Evolutionary conservation across 2,329 filamentous ascomycete species (phyloP).

Genomic region (Fusarium mangiferae): DNA sequence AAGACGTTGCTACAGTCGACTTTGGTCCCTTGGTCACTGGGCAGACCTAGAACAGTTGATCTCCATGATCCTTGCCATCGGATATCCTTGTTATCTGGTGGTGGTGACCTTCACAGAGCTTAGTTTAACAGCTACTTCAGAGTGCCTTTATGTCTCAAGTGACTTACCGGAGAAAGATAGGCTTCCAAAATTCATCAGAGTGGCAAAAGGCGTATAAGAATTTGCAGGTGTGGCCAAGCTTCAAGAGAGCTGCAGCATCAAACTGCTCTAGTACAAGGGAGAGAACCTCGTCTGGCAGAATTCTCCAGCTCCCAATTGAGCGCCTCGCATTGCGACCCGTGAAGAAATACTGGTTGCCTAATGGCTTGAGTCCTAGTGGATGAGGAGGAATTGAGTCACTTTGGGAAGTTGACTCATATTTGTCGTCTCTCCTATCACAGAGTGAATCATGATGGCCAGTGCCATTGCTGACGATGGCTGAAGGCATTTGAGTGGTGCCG

Average conservation of each 20-base stretch:
- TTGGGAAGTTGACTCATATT: slow-evolving; percentile 41
- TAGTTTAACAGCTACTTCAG: slow-evolving; percentile 28
- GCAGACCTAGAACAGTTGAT: slow-evolving; percentile 75
- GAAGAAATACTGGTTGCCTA: slow-evolving; percentile 82
- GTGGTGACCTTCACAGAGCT: slow-evolving; percentile 41
- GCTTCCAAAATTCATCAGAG: slow-evolving; percentile 89
- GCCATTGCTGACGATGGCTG: slow-evolving; percentile 18
- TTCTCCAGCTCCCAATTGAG: slow-evolving; percentile 71
- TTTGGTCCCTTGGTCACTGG: slow-evolving; percentile 59
- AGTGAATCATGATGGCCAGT: slow-evolving; percentile 26
- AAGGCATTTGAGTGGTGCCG: slow-evolving; percentile 32
- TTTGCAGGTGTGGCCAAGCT: slow-evolving; percentile 81
- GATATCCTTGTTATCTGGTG: slow-evolving; percentile 47
- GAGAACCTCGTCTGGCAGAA: slow-evolving; percentile 84
- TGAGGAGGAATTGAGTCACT: slow-evolving; percentile 74
- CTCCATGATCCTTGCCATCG: slow-evolving; percentile 88
- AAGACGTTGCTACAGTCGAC: slow-evolving; percentile 83
- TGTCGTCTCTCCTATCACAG: slow-evolving; percentile 37
- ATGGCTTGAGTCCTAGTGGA: slow-evolving; percentile 84
- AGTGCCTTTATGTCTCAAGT: slow-evolving; percentile 10
- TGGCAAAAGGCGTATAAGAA: slow-evolving; percentile 87
- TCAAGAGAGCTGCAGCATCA: slow-evolving; percentile 69
- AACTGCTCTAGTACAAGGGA: slow-evolving; percentile 80
- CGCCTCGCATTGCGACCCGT: slow-evolving; percentile 73
- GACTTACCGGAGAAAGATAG: slow-evolving; percentile 84